These are phyloP conservation scores for Moniliella sp. DNA, from an alignment of 1,284 basidiomycete genomes.

Conservation along the genomic window DNA sequence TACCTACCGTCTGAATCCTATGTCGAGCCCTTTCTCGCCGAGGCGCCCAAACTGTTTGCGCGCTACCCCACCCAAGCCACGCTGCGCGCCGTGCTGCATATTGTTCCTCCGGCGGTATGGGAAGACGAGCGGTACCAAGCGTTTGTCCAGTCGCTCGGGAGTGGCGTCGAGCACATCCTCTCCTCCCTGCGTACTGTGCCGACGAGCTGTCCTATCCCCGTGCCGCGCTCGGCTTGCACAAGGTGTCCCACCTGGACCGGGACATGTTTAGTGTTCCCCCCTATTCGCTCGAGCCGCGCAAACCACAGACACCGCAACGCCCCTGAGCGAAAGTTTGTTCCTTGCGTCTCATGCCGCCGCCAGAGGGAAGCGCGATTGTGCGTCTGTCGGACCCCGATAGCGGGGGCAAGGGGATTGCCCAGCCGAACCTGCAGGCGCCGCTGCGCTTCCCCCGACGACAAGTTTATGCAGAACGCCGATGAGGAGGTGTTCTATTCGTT, in stretches of 20 bases:
- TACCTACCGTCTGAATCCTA: no score
- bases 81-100: slow-evolving; percentile 22
- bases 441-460: not conserved
- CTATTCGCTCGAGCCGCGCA: slow-evolving; percentile 34
- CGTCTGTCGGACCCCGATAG: slow-evolving; percentile 29
- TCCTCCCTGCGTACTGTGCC: slow-evolving; percentile 43
- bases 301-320: not conserved
- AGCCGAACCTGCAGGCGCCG: not conserved
- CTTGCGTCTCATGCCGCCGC: not conserved
- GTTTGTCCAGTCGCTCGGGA: slow-evolving; percentile 50
- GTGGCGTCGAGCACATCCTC: slow-evolving; percentile 36
- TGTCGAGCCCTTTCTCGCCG: no score
- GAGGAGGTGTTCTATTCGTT: no score
- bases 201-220: slow-evolving; percentile 56
- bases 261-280: slow-evolving; percentile 53
- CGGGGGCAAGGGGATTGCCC: slow-evolving; percentile 9
- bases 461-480: not conserved
- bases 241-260: slow-evolving; percentile 50
- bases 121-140: slow-evolving; percentile 47
- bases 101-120: slow-evolving; percentile 32
- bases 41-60: no score
- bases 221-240: slow-evolving; percentile 50
- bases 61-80: no score
- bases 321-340: not conserved
- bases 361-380: slow-evolving; percentile 19